Base-by-base conservation (phyloP, 768 basidiomycete species). In the Hygrocybe coccinea region DNA sequence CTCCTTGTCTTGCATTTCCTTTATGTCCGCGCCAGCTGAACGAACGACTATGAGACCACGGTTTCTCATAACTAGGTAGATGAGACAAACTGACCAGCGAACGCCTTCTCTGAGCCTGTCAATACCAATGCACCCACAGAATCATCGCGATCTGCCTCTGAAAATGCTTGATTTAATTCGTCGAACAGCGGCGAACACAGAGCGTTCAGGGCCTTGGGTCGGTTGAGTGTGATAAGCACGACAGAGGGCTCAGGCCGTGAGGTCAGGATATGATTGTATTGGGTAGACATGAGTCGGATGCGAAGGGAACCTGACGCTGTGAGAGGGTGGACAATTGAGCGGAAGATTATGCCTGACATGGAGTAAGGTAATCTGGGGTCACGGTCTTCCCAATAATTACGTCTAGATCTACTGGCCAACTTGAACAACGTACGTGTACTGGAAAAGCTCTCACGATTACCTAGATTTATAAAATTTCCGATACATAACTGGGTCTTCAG, bases 1-100 rank as follows among this genome's bases (percentile, higher is more conserved):
- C 56, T 85, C 75, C 73, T 94, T 94, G 74, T 95, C 91, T 71
- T 93, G 94, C 95, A 98, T 98, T 73, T 98, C 94, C 75, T 97
- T 97, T 73, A 99, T 97, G 71, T 99, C 95, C 19, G 95, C 95
- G 2, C 95, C 94, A 63, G 94, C 94, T 93, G 61, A 2, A 34
- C 35, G 44, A 19, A 47, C n/a, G n/a, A n/a, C n/a, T n/a, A n/a
- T n/a, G n/a, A n/a, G n/a, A n/a, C n/a, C n/a, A n/a, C n/a, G n/a
- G n/a, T n/a, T n/a, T n/a, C n/a, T n/a, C n/a, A 19, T 4, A 11
- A 15, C 14, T n/a, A 37, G 3, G n/a, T 12, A 11, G 50, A 9
- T 45, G 4, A 43, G 39, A 45, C n/a, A 45, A 14, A 72, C 86
- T 57, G 63, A 87, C 93, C 93, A 56, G 95, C 95, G 68, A 99